Evolutionary conservation across 164 flowering plant species (phyloP).

Genomic region (Cinnamomum chago): DNA sequence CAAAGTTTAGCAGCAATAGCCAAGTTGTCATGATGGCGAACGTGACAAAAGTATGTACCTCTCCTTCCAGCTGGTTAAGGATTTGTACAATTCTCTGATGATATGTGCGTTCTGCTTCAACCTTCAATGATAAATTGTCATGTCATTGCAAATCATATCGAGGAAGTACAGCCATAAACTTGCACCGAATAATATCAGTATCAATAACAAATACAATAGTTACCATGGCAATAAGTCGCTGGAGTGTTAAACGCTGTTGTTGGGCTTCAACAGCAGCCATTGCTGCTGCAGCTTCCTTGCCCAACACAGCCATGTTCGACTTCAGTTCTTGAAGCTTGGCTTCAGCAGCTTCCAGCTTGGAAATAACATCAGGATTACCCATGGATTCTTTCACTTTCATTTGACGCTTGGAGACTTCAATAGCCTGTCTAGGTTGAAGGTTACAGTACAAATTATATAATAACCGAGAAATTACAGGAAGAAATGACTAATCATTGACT

Average conservation of each 20-base stretch:
- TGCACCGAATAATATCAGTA: background rate
- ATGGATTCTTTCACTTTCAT: constrained; percentile 66
- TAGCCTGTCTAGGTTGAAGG: constrained; percentile 44
- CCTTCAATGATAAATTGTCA: constrained; percentile 34
- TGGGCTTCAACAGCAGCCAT: constrained; percentile 97
- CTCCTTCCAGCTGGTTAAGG: constrained; percentile 85
- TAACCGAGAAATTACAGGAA: background rate
- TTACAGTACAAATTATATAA: constrained; percentile 12
- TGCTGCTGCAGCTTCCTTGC: constrained; percentile 93
- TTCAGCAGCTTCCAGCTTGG: constrained; percentile 81
- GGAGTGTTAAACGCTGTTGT: constrained; percentile 89
- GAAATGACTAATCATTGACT: background rate
- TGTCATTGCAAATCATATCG: background rate
- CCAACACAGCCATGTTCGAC: constrained; percentile 66
- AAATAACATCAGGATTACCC: constrained; percentile 44
- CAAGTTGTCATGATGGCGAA: background rate
- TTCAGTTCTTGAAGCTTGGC: constrained; percentile 76
- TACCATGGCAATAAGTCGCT: constrained; percentile 87
- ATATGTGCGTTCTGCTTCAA: constrained; percentile 79
- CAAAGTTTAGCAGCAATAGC: background rate
- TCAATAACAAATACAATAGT: background rate
- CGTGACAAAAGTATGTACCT: constrained; percentile 35
- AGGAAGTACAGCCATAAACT: background rate
- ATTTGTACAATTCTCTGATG: constrained; percentile 76
- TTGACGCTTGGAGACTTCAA: constrained; percentile 86